These are phyloP conservation scores for Heliamphora exappendiculata DNA, from an alignment of 148 eudicot species.

Conservation along the genomic window DNA sequence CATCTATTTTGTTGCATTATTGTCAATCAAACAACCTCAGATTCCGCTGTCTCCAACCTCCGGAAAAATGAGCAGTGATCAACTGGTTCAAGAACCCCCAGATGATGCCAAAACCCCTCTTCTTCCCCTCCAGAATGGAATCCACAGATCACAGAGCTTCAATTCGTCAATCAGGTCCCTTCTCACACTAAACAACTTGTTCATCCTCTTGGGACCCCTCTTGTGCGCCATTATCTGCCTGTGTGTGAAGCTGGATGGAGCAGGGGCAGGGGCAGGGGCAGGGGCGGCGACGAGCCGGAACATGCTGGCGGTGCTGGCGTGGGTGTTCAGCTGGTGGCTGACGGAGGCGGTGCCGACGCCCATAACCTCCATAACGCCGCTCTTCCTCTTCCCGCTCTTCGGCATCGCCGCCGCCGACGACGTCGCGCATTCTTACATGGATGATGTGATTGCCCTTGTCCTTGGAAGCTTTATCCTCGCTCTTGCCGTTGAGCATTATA, in stretches of 20 bases:
- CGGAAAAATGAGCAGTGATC: neutral
- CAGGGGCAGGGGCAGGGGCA: too few species aligned
- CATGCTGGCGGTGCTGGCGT: slow-evolving; percentile 62
- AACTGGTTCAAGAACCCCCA: neutral
- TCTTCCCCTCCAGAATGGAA: slow-evolving; percentile 30
- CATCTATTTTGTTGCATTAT: too few species aligned
- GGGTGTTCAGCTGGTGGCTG: slow-evolving; percentile 94
- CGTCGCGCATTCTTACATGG: slow-evolving; percentile 73
- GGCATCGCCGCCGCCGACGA: slow-evolving; percentile 67
- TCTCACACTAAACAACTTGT: slow-evolving; percentile 48
- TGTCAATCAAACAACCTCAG: too few species aligned
- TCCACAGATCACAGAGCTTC: slow-evolving; percentile 23
- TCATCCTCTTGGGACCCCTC: slow-evolving; percentile 60
- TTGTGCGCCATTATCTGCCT: slow-evolving; percentile 44
- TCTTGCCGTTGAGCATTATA: slow-evolving; percentile 94
- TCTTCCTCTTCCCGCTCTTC: slow-evolving; percentile 77
- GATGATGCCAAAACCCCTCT: slow-evolving; percentile 49
- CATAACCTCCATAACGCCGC: slow-evolving; percentile 82
- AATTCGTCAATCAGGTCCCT: slow-evolving; percentile 33
- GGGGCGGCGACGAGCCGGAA: slow-evolving; percentile 36
- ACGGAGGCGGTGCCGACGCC: slow-evolving; percentile 98
- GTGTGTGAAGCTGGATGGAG: slow-evolving; percentile 43
- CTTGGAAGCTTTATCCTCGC: slow-evolving; percentile 94
- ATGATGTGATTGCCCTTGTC: slow-evolving; percentile 80
- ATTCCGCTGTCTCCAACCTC: neutral